phyloP scores from a whole-genome alignment of 306 rosid species.

The Ormosia emarginata region DNA sequence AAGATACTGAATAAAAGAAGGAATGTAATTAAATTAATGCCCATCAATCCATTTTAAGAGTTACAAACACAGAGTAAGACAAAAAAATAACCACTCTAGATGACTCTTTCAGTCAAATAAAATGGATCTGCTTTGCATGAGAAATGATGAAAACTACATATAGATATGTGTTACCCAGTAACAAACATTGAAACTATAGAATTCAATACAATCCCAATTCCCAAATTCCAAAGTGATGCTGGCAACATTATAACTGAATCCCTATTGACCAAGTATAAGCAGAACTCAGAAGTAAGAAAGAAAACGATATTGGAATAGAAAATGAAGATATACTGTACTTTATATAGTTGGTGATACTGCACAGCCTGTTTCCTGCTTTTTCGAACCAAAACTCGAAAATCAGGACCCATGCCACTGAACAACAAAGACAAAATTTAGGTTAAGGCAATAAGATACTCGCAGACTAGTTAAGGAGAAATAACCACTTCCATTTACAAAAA shows the following conservation, averaged over 20 bases:
- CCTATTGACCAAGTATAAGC: background rate
- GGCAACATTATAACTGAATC: background rate
- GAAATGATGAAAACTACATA: background rate
- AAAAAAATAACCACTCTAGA: background rate
- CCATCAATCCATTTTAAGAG: background rate
- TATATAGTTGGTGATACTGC: slow-evolving; percentile 84
- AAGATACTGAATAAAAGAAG: background rate
- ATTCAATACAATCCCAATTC: background rate
- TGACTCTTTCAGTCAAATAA: background rate
- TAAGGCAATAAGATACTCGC: background rate
- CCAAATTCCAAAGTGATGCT: background rate
- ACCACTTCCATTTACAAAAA: background rate
- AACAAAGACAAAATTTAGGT: slow-evolving; percentile 22
- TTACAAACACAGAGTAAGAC: background rate
- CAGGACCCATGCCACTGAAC: slow-evolving; percentile 96
- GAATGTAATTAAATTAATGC: background rate
- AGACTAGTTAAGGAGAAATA: background rate
- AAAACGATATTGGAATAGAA: background rate
- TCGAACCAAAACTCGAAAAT: slow-evolving; percentile 88
- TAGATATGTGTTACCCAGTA: background rate
- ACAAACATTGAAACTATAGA: background rate
- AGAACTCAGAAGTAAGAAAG: background rate
- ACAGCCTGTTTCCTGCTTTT: slow-evolving; percentile 97
- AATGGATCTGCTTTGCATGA: background rate
- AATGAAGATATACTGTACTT: slow-evolving; percentile 39